A percentile compares a stretch with the other conserved stretches of the same genome.
Conservation (phyloP, 164 flowering plant genomes). For the Cinnamomum micranthum region DNA sequence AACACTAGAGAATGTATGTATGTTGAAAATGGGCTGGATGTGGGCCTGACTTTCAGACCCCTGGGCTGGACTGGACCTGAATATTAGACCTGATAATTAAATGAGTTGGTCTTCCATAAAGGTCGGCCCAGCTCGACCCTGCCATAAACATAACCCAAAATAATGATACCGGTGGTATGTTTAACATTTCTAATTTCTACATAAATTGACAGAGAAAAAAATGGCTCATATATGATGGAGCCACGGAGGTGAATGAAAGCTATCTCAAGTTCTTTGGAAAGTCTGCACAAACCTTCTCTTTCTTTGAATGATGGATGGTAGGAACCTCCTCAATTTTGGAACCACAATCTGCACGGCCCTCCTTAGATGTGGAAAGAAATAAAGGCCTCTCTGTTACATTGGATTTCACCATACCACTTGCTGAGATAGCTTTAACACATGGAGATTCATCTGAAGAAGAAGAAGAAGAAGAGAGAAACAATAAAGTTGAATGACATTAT, state of each 20-base stretch:
- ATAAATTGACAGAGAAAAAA: too few species aligned
- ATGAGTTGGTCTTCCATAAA: too few species aligned
- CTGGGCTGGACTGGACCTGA: too few species aligned
- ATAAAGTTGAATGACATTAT: background rate
- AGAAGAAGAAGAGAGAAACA: background rate
- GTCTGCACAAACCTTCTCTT: background rate
- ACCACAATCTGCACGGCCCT: background rate
- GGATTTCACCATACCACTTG: conserved; percentile 8
- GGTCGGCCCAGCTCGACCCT: too few species aligned
- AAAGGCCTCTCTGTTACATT: conserved; percentile 14
- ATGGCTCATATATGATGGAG: too few species aligned
- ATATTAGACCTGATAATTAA: too few species aligned
- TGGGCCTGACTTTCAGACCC: too few species aligned
- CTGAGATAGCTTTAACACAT: conserved; percentile 10
- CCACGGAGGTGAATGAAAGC: background rate
- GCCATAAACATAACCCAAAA: too few species aligned
- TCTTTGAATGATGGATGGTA: conserved; percentile 15
- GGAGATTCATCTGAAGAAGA: conserved; percentile 25
- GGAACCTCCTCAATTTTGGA: conserved; percentile 16
- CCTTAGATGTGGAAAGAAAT: conserved; percentile 19
- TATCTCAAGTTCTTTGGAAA: conserved; percentile 21
- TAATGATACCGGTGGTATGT: too few species aligned
- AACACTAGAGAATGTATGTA: background rate
- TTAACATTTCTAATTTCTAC: too few species aligned
- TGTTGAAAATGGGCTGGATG: too few species aligned